These are phyloP conservation scores for Botrytis pseudocinerea DNA, from an alignment of 2,329 filamentous ascomycete species.

Conservation along the genomic window DNA sequence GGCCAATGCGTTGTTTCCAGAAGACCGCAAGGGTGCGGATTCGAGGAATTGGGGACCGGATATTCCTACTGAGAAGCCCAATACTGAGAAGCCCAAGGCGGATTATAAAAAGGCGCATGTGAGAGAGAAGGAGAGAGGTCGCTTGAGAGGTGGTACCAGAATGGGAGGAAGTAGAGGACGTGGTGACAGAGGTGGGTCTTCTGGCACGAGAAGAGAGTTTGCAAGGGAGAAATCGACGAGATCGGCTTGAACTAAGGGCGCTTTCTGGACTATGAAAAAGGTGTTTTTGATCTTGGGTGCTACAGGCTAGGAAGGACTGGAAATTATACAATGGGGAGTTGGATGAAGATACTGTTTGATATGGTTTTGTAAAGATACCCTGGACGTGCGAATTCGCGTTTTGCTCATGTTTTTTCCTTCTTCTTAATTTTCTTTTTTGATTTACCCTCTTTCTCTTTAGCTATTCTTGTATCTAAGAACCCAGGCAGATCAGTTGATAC, in stretches of 20 bases:
- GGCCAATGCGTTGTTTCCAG: not conserved
- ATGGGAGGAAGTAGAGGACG: not conserved
- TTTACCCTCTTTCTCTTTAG: not conserved
- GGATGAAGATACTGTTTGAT: not conserved
- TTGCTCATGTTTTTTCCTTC: not conserved
- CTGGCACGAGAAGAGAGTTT: not conserved
- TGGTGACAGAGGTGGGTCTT: not conserved
- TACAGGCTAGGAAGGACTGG: not conserved
- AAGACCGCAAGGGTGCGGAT: not conserved
- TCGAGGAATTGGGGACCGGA: not conserved
- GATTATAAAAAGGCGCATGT: not conserved
- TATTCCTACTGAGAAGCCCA: not conserved
- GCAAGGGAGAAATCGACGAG: not conserved
- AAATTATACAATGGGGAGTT: not conserved
- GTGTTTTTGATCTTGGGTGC: too few relatives aligned
- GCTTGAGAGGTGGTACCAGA: not conserved
- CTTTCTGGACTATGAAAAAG: not conserved
- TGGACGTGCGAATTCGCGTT: not conserved
- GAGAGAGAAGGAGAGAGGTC: not conserved
- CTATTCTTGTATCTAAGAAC: not conserved
- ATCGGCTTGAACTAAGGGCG: not conserved
- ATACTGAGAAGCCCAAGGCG: not conserved
- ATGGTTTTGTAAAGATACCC: slow-evolving; percentile 2
- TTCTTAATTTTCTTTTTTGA: not conserved
- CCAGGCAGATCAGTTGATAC: not conserved